Conservation (phyloP, 805 yeast species). For the Ogataea neopini region DNA sequence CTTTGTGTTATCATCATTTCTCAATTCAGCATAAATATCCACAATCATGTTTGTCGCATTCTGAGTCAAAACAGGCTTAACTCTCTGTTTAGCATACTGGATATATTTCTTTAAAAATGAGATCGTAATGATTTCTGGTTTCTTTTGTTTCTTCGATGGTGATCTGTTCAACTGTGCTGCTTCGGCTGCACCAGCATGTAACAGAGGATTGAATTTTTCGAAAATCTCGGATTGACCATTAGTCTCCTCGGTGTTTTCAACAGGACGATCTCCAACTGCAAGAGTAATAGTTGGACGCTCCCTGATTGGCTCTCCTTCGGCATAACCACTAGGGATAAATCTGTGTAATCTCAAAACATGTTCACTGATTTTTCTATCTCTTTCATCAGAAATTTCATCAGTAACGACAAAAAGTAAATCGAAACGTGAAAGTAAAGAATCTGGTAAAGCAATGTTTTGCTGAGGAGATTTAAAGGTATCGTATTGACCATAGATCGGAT, state of each 20-base stretch:
- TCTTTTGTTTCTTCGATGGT: slow-evolving; percentile 32
- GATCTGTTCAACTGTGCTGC: slow-evolving; percentile 31
- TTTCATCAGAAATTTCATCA: slow-evolving; percentile 83
- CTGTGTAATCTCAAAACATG: slow-evolving; percentile 95
- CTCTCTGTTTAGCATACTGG: slow-evolving; percentile 89
- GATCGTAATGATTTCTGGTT: slow-evolving; percentile 62
- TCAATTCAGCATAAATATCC: slow-evolving; percentile 71
- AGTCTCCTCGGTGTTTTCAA: slow-evolving; percentile 44
- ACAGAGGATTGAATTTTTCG: slow-evolving; percentile 77
- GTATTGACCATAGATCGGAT: slow-evolving; percentile 95
- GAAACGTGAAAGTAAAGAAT: slow-evolving; percentile 93
- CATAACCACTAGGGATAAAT: slow-evolving; percentile 80
- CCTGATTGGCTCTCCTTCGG: slow-evolving; percentile 92
- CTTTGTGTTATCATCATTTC: slow-evolving; percentile 66
- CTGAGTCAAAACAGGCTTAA: slow-evolving; percentile 75
- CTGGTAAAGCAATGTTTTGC: slow-evolving; percentile 94
- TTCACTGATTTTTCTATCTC: slow-evolving; percentile 86
- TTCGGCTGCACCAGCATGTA: slow-evolving; percentile 75
- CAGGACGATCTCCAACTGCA: slow-evolving; percentile 73
- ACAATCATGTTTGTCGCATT: slow-evolving; percentile 82
- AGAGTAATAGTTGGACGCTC: slow-evolving; percentile 70
- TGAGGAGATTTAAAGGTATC: slow-evolving; percentile 96
- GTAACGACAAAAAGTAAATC: slow-evolving; percentile 94
- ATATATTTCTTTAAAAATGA: slow-evolving; percentile 88
- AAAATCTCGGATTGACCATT: slow-evolving; percentile 61